These are phyloP conservation scores for Aspergillus sp. DNA, from an alignment of 2,329 filamentous ascomycete species.

Conservation along the genomic window DNA sequence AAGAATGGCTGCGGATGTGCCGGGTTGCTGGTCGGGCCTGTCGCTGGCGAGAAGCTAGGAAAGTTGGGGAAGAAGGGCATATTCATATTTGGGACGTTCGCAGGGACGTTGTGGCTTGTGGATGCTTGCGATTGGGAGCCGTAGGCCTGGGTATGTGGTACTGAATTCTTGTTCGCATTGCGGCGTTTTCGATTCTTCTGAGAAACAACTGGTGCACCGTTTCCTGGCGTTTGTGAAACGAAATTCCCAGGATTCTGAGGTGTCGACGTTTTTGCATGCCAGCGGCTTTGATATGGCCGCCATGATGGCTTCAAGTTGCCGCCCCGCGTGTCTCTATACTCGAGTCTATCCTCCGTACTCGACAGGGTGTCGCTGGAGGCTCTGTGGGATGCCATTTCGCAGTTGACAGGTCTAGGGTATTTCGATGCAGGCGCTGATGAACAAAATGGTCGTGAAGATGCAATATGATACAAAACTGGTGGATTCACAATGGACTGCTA, in stretches of 20 bases:
- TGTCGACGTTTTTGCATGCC: slow-evolving; percentile 13
- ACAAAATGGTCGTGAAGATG: background rate
- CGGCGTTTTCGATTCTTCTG: slow-evolving; percentile 1
- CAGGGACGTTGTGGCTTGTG: background rate
- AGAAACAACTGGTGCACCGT: background rate
- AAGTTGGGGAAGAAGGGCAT: slow-evolving; percentile 5
- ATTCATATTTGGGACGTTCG: slow-evolving; percentile 8
- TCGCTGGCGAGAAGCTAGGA: background rate
- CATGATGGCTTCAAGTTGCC: slow-evolving; percentile 11
- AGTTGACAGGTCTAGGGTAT: background rate
- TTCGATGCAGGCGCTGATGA: background rate
- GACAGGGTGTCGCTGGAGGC: slow-evolving; percentile 1
- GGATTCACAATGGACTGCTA: background rate
- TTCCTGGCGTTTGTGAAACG: background rate
- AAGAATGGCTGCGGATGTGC: slow-evolving; percentile 10
- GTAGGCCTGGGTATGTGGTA: slow-evolving; percentile 2
- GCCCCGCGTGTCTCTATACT: background rate
- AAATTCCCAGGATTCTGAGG: slow-evolving; percentile 1
- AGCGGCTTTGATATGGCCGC: slow-evolving; percentile 20
- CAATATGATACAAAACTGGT: background rate
- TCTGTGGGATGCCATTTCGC: slow-evolving; percentile 8
- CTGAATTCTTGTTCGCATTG: background rate
- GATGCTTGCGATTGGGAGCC: too few relatives aligned
- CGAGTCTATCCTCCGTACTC: slow-evolving; percentile 3
- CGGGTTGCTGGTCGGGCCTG: background rate